Percentiles rank a stretch among this genome's conserved stretches.
phyloP scores from a whole-genome alignment of 2,329 filamentous ascomycete genomes.

The Botrytis byssoidea region DNA sequence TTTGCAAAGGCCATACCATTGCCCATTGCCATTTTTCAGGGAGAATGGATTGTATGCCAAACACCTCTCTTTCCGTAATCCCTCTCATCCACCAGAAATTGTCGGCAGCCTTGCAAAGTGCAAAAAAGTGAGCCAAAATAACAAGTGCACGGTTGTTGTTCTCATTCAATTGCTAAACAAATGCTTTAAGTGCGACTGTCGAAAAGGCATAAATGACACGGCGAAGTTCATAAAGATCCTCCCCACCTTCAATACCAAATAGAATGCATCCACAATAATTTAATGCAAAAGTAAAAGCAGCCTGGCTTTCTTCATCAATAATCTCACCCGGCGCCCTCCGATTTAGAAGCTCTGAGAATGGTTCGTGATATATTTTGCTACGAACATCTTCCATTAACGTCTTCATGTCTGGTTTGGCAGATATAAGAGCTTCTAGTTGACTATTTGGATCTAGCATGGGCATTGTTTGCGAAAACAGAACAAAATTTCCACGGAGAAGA shows the following conservation, averaged over 20 bases:
- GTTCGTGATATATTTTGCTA: background rate
- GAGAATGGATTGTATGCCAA: background rate
- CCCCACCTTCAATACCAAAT: background rate
- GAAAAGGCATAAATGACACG: background rate
- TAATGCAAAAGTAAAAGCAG: background rate
- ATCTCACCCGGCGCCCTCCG: background rate
- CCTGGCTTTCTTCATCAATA: background rate
- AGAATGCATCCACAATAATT: background rate
- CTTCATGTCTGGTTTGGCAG: background rate
- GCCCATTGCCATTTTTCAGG: background rate
- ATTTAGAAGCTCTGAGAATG: background rate
- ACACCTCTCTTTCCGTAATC: background rate
- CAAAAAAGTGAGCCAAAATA: background rate
- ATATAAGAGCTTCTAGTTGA: background rate
- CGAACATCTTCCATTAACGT: background rate
- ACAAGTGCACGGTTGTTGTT: background rate
- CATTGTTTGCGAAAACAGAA: background rate
- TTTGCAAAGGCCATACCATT: background rate
- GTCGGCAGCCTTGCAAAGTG: background rate
- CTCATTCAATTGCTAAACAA: background rate
- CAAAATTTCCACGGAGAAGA: background rate
- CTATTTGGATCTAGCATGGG: background rate
- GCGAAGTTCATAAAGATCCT: background rate
- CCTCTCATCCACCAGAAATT: background rate
- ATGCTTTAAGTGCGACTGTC: background rate